phyloP scores from a whole-genome alignment of 495 filamentous ascomycete species.

The Xylaria flabelliformis region DNA sequence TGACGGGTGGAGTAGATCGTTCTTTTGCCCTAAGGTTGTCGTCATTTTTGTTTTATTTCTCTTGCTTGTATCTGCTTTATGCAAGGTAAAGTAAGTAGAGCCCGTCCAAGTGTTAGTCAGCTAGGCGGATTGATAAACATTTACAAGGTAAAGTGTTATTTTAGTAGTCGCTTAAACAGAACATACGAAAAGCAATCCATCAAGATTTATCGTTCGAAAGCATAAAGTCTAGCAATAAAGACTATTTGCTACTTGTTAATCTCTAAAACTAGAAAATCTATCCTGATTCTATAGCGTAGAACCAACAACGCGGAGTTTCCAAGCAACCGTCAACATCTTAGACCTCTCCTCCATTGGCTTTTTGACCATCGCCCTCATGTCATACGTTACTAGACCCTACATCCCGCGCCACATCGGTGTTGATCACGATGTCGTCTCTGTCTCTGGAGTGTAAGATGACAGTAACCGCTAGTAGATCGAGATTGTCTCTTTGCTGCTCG shows the following conservation, averaged over 20 bases:
- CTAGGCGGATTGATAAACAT: not conserved
- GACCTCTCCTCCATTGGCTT: not conserved
- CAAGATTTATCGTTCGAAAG: not conserved
- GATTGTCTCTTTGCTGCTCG: slow-evolving; percentile 33
- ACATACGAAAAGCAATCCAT: not conserved
- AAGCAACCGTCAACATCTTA: not conserved
- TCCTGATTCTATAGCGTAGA: not conserved
- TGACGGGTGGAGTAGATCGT: not conserved
- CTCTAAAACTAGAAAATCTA: not conserved
- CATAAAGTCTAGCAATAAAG: not conserved
- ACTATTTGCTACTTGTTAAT: not conserved
- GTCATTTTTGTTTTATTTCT: not conserved
- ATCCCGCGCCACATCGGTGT: slow-evolving; percentile 41
- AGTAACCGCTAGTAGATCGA: slow-evolving; percentile 52
- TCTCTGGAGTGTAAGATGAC: slow-evolving; percentile 53
- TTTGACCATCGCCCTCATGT: not conserved
- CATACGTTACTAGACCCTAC: not conserved
- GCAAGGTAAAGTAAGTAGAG: not conserved
- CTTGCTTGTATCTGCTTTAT: not conserved
- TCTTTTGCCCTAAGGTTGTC: not conserved
- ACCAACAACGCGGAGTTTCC: not conserved
- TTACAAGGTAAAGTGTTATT: not conserved
- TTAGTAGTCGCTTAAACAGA: not conserved
- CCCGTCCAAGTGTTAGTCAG: not conserved
- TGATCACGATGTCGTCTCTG: slow-evolving; percentile 55